phyloP scores from a whole-genome alignment of 1,284 basidiomycete species.

The Boletellus sp. region DNA sequence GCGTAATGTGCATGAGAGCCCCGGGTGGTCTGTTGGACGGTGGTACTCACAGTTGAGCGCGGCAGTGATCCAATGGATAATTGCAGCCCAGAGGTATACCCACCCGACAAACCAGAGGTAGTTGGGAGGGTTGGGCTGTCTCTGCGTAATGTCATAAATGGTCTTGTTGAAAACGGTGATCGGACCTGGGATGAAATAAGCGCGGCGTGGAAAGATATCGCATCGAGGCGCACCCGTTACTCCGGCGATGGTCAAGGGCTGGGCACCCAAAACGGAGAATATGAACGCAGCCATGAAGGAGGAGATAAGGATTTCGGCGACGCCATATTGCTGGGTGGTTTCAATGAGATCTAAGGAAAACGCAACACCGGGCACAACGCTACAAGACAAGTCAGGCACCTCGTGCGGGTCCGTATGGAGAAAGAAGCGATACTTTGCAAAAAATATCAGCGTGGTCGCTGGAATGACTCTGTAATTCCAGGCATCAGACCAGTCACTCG shows the following conservation, averaged over 20 bases:
- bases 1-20: slow-evolving; percentile 15
- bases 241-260: slow-evolving; percentile 91
- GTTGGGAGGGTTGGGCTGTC: slow-evolving; percentile 54
- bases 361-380: slow-evolving; percentile 86
- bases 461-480: slow-evolving; percentile 85
- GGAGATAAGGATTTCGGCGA: slow-evolving; percentile 79
- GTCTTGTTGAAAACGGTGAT: slow-evolving; percentile 92
- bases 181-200: slow-evolving; percentile 49
- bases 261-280: slow-evolving; percentile 88
- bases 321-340: slow-evolving; percentile 86
- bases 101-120: slow-evolving; percentile 89
- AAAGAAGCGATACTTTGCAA: slow-evolving; percentile 59
- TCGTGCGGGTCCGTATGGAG: not conserved
- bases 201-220: no score
- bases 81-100: slow-evolving; percentile 92
- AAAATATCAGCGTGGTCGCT: slow-evolving; percentile 74
- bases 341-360: slow-evolving; percentile 94
- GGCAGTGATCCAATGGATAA: slow-evolving; percentile 88
- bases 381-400: slow-evolving; percentile 24
- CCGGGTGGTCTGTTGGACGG: not conserved
- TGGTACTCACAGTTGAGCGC: slow-evolving; percentile 68
- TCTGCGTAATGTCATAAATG: slow-evolving; percentile 75
- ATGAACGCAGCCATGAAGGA: slow-evolving; percentile 89
- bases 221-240: slow-evolving; percentile 66
- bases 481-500: slow-evolving; percentile 83